These are phyloP conservation scores for Myxozyma nipponensis DNA, from an alignment of 805 yeast genomes.

Conservation along the genomic window DNA sequence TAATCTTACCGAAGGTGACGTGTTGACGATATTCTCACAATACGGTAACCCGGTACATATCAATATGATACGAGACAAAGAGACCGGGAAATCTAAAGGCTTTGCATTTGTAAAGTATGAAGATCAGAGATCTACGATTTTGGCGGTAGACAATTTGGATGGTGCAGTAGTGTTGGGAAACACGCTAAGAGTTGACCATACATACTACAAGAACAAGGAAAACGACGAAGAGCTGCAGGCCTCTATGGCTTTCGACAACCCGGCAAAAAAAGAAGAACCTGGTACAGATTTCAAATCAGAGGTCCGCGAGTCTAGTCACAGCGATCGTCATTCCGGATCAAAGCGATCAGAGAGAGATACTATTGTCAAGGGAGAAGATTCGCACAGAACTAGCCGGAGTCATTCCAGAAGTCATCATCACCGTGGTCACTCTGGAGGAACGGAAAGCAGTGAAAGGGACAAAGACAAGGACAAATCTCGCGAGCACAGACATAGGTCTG, in stretches of 20 bases:
- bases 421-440: neutral
- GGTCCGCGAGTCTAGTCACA: neutral
- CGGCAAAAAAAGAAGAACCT: neutral
- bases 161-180: conserved; percentile 57
- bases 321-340: neutral
- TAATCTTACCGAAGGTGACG: conserved; percentile 68
- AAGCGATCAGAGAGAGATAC: neutral
- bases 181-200: conserved; percentile 62
- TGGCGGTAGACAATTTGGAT: conserved; percentile 86
- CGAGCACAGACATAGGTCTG: neutral
- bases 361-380: neutral
- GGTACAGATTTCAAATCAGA: neutral
- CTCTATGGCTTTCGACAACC: conserved; percentile 22
- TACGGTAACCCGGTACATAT: conserved; percentile 82
- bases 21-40: conserved; percentile 77
- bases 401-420: neutral
- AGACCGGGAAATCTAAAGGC: conserved; percentile 64
- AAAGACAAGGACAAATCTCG: no score
- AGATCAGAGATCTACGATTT: conserved; percentile 69
- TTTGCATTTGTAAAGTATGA: conserved; percentile 81
- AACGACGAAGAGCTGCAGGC: conserved; percentile 26
- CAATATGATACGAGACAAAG: conserved; percentile 61
- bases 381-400: neutral
- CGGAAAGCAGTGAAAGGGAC: no score
- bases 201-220: conserved; percentile 25